Percentiles rank a stretch among this genome's conserved stretches.
phyloP scores from a whole-genome alignment of 345 rosid genomes.

The Excoecaria agallocha region DNA sequence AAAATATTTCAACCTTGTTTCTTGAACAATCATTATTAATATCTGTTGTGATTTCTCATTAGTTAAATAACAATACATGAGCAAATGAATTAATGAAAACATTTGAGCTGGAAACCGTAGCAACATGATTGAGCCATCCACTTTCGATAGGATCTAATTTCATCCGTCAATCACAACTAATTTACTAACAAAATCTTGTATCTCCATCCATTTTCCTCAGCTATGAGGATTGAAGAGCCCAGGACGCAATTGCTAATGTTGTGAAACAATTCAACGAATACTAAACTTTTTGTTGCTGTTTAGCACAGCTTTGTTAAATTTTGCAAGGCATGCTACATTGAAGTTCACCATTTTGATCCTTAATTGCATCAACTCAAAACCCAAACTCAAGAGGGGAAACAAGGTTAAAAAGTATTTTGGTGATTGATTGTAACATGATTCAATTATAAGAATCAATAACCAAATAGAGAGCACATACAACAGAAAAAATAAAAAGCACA shows the following conservation, averaged over 20 bases:
- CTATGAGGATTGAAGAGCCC: background rate
- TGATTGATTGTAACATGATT: background rate
- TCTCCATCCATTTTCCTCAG: background rate
- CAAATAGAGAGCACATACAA: too few species aligned
- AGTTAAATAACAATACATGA: background rate
- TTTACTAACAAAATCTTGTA: background rate
- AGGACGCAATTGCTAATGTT: background rate
- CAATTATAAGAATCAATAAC: too few species aligned
- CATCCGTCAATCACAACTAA: background rate
- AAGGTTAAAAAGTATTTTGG: background rate
- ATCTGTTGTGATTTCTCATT: background rate
- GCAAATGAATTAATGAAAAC: background rate
- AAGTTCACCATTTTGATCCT: background rate
- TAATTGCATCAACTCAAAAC: too few species aligned
- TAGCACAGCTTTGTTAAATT: background rate
- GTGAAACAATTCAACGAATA: background rate
- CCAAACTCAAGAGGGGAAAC: background rate
- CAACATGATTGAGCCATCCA: too few species aligned
- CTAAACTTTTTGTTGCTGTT: background rate
- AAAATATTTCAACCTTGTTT: background rate
- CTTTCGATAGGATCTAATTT: background rate
- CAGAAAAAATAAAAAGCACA: background rate
- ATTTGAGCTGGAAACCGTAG: background rate
- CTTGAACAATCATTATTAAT: background rate
- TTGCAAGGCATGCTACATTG: background rate